A percentile compares a stretch with the other conserved stretches of the same genome.
Conservation (phyloP, 2,329 filamentous ascomycete species). For the Aspergillus bombycis region DNA sequence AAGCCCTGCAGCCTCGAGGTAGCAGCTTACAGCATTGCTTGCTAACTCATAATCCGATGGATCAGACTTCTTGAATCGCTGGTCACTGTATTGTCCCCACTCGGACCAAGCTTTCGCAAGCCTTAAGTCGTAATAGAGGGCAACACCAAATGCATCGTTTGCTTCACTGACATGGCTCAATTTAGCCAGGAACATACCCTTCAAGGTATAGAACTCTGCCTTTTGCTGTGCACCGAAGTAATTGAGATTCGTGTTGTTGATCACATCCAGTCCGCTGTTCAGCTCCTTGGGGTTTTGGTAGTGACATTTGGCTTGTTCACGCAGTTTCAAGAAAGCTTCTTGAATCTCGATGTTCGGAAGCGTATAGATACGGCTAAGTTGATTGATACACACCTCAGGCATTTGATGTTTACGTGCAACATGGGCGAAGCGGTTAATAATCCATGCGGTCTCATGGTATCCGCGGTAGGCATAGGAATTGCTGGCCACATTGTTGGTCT, state of each 20-base stretch:
- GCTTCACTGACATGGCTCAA: constrained; percentile 88
- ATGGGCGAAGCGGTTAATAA: constrained; percentile 98
- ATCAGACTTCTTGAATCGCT: constrained; percentile 94
- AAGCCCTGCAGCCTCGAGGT: constrained; percentile 90
- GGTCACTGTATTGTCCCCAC: constrained; percentile 98
- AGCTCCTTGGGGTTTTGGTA: constrained; percentile 95
- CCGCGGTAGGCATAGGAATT: constrained; percentile 96
- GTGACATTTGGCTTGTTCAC: constrained; percentile 98
- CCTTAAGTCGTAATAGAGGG: constrained; percentile 92
- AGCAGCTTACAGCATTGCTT: constrained; percentile 90
- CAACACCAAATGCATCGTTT: constrained; percentile 91
- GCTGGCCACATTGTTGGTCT: constrained; percentile 79
- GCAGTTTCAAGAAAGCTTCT: constrained; percentile 94
- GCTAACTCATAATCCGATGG: constrained; percentile 80
- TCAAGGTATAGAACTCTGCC: constrained; percentile 97
- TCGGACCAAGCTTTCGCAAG: constrained; percentile 98
- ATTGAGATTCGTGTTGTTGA: constrained; percentile 99
- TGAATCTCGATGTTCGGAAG: constrained; percentile 99
- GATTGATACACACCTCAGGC: constrained; percentile 94
- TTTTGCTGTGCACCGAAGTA: constrained; percentile 97
- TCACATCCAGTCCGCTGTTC: constrained; percentile 90
- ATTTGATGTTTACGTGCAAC: constrained; percentile 96
- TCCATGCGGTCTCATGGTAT: constrained; percentile 99
- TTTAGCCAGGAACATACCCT: constrained; percentile 99
- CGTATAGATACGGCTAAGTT: constrained; percentile 97